Evolutionary conservation across 257 asterid species (phyloP).

Genomic region (Penstemon newberryi): DNA sequence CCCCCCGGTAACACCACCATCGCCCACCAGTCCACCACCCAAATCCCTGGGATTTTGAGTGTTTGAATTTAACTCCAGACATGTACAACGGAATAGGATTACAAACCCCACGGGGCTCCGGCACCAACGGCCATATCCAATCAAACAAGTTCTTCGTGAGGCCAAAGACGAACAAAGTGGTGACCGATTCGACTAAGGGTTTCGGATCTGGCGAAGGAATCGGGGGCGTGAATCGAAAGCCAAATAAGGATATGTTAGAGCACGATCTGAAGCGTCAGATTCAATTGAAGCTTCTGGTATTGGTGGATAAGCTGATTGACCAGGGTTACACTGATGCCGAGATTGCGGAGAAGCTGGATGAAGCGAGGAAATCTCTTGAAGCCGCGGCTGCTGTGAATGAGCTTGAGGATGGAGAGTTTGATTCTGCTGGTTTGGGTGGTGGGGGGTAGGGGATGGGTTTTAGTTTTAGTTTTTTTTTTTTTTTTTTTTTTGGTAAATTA

Average conservation of each 20-base stretch:
- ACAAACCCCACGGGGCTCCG: slow-evolving; percentile 89
- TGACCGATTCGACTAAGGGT: slow-evolving; percentile 55
- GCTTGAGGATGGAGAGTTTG: slow-evolving; percentile 46
- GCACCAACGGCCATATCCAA: slow-evolving; percentile 88
- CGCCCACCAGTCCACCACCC: no score
- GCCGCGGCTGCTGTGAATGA: slow-evolving; percentile 38
- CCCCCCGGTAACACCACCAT: no score
- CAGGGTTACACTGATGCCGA: slow-evolving; percentile 79
- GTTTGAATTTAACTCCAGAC: no score
- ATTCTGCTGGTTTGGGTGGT: slow-evolving; percentile 2
- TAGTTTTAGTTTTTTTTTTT: no score
- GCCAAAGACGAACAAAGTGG: slow-evolving; percentile 55
- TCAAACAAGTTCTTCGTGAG: slow-evolving; percentile 68
- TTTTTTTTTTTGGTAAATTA: no score
- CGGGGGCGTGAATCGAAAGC: slow-evolving; percentile 58
- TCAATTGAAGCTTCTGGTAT: slow-evolving; percentile 68
- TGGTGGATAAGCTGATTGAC: slow-evolving; percentile 72
- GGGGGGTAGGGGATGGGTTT: no score
- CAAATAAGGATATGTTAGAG: slow-evolving; percentile 75
- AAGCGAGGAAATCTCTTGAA: slow-evolving; percentile 63
- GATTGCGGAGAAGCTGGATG: slow-evolving; percentile 67
- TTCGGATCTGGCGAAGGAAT: slow-evolving; percentile 69
- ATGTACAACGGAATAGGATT: slow-evolving; percentile 96
- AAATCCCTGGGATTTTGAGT: no score
- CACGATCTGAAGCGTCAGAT: slow-evolving; percentile 96